A percentile compares a stretch with the other conserved stretches of the same genome.
phyloP scores from a whole-genome alignment of 2,329 filamentous ascomycete genomes.

The Helotiales sp. region DNA sequence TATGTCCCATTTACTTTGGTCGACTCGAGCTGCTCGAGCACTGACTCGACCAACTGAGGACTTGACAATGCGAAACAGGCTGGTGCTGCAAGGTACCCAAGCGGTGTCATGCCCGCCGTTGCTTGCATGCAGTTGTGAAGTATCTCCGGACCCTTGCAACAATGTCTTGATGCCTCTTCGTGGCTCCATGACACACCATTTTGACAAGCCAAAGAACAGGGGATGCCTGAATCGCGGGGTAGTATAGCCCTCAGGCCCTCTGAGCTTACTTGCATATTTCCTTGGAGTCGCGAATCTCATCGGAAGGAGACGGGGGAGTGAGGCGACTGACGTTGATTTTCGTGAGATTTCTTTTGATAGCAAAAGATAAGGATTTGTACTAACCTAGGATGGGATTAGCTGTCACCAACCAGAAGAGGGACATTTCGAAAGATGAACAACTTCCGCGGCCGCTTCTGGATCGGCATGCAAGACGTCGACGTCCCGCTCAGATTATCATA shows the following conservation, averaged over 20 bases:
- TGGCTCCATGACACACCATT: background rate
- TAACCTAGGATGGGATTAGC: background rate
- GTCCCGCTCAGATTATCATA: constrained; percentile 18
- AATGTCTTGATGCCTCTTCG: background rate
- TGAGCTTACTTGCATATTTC: too few species aligned
- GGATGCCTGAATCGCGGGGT: constrained; percentile 1
- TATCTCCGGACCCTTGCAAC: constrained; percentile 3
- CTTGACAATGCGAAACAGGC: background rate
- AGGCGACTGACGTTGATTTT: background rate
- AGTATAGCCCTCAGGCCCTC: background rate
- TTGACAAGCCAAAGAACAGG: background rate
- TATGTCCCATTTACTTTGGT: too few species aligned
- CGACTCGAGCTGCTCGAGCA: too few species aligned
- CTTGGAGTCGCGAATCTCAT: background rate
- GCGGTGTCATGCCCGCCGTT: background rate
- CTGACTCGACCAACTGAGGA: too few species aligned
- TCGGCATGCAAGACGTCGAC: background rate
- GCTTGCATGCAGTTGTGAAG: background rate
- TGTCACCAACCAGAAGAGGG: background rate
- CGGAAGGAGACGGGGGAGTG: background rate
- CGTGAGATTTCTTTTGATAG: too few species aligned
- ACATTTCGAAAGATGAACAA: background rate
- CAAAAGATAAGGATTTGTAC: background rate
- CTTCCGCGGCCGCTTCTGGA: too few species aligned
- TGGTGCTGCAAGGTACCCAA: background rate